These are phyloP conservation scores for Cucurbita pepo DNA, from an alignment of 306 rosid species.

Conservation along the genomic window DNA sequence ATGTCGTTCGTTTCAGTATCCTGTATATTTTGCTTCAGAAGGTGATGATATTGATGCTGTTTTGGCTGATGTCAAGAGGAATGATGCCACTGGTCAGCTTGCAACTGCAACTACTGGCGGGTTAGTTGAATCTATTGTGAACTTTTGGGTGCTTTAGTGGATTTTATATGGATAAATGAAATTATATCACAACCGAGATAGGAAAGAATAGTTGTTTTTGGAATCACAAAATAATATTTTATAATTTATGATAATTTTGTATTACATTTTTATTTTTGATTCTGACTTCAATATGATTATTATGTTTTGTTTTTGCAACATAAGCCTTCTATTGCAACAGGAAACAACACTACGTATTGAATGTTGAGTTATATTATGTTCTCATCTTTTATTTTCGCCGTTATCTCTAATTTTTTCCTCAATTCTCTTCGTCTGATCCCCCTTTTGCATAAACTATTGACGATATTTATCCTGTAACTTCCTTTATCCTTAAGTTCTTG, in stretches of 20 bases:
- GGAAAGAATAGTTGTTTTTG: neutral
- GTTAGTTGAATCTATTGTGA: slow-evolving; percentile 30
- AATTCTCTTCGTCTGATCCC: neutral
- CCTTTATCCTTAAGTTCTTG: neutral
- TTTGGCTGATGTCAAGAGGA: slow-evolving; percentile 74
- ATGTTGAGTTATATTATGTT: neutral
- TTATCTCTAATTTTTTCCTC: neutral
- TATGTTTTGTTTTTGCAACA: neutral
- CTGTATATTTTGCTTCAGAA: slow-evolving; percentile 95
- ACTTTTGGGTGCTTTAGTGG: neutral
- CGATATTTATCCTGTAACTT: neutral
- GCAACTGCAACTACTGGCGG: slow-evolving; percentile 99
- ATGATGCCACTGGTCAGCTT: slow-evolving; percentile 89
- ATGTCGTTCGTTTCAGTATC: slow-evolving; percentile 54
- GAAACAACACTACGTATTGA: neutral
- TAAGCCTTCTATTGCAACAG: neutral
- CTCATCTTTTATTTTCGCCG: neutral
- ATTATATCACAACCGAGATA: neutral
- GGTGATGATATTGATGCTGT: slow-evolving; percentile 50
- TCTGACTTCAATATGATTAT: neutral
- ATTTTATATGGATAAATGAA: neutral
- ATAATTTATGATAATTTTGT: neutral
- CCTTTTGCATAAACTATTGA: neutral
- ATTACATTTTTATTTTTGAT: neutral
- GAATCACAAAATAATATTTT: neutral